These are phyloP conservation scores for Rhizopogon roseolus DNA, from an alignment of 768 basidiomycete species.

Conservation along the genomic window DNA sequence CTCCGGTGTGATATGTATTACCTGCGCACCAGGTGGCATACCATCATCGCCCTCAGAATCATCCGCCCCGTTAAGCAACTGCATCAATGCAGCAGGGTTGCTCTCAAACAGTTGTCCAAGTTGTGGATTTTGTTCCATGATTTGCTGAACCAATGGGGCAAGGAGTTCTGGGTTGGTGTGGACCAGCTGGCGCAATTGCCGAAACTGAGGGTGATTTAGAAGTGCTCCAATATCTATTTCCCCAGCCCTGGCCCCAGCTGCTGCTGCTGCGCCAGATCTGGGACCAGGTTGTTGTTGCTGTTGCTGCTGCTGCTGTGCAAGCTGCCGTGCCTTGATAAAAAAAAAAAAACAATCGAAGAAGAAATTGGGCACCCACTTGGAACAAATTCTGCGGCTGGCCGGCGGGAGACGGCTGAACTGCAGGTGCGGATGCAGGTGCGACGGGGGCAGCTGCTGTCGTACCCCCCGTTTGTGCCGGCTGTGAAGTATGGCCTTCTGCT, in stretches of 20 bases:
- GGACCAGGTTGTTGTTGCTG: constrained; percentile 28
- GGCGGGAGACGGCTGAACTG: constrained; percentile 32
- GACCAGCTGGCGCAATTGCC: constrained; percentile 68
- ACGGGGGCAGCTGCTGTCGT: constrained; percentile 29
- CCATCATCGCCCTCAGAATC: constrained; percentile 29
- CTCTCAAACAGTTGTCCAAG: constrained; percentile 63
- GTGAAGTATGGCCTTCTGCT: constrained; percentile 9
- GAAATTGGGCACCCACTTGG: constrained; percentile 45
- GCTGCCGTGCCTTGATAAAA: constrained; percentile 30
- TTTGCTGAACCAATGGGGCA: constrained; percentile 81
- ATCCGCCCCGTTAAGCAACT: constrained; percentile 52
- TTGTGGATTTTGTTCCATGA: constrained; percentile 68
- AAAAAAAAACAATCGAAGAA: background rate
- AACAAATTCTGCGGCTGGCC: constrained; percentile 80
- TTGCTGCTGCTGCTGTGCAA: constrained; percentile 67
- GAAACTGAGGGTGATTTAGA: constrained; percentile 59
- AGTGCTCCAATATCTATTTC: constrained; percentile 47
- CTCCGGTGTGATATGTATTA: constrained; percentile 77
- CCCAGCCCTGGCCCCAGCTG: constrained; percentile 11
- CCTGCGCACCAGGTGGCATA: constrained; percentile 46
- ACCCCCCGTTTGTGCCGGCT: constrained; percentile 19
- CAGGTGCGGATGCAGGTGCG: constrained; percentile 24
- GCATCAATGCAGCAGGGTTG: constrained; percentile 67
- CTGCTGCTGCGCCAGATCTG: constrained; percentile 29
- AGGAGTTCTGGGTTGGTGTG: constrained; percentile 71